Base-by-base conservation (phyloP, 352 stramenopile species). In the Aphanomyces euteiches region DNA sequence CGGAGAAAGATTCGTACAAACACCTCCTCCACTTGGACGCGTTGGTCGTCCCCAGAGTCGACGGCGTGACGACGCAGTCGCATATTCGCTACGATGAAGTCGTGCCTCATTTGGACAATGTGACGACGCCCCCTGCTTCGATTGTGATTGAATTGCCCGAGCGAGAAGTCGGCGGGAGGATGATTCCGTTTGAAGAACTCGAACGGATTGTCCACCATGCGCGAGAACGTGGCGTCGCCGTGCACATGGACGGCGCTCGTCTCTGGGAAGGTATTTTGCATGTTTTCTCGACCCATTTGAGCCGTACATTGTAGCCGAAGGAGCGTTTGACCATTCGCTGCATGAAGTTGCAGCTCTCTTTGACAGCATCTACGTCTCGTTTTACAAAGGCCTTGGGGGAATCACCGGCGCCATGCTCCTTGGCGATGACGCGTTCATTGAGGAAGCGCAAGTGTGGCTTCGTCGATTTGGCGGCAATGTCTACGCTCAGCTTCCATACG, bases 401-500 rank as follows among this genome's bases (percentile, higher is more conserved):
- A 69, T 84, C 41, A 77, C 76, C 5, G 84, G 84, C 28, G 84
- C 79, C 15, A 87, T 89, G 76, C 72, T 91, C 15, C 66, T 90
- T 37, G 84, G 84, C 17, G 53, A 67, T 17, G 65, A 56, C 37
- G 67, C 76, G 4, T 90, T 91, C 68, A 81, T 79, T 74, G 43
- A 78, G 2, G 65, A 80, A 58, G 79, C 79, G 38, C 69, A 80
- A 64, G 64, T 83, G 36, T 90, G 82, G 81, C 72, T 89, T n/a
- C 72, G 80, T 10, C 72, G 84, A 13, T 84, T 91, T 74, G 84
- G 84, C 47, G 84, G 81, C 28, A 89, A 89, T 74, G 67, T 90
- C 15, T 87, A 83, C 67, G 79, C 80, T 1, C 63, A 87, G 12
- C 40, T 82, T 28, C 84, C 83, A 28, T 88, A 86, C 74, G 79